Base-by-base conservation (phyloP, 1,284 basidiomycete species). In the Meira miltonrushii region DNA sequence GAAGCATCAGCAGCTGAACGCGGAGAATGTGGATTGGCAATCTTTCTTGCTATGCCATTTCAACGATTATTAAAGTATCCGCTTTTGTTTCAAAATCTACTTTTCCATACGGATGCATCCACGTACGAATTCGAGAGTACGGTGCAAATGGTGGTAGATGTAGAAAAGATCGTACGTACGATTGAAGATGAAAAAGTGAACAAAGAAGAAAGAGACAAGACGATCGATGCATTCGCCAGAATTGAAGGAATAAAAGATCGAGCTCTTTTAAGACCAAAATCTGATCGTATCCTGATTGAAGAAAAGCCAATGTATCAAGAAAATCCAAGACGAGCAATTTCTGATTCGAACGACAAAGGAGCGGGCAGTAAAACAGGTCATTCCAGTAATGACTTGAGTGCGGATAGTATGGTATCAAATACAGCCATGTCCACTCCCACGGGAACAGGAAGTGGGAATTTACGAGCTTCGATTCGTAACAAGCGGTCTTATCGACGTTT, bases 111-210 rank as follows among this genome's bases (percentile, higher is more conserved):
- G 9, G 94, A 97, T 73, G 92, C 94, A 0, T 93, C 91, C 66
- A 92, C 92, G 1, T 92, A 88, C 75, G 94, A 98, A 80, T 98
- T 96, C 75, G 94, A 98, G 77, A 90, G 88, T 71, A 95, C 92
- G 3, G 82, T 96, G 43, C 87, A 88, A 73, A 94, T 97, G 90
- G 92, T 96, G 0, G 90, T 92, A 23, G 92, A 96, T 77, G 90
- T 98, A 13, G 93, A 98, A 80, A 86, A 85, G 12, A 93, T 97
- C 67, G 92, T 98, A 44, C 85, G 93, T 51, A 90, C 88, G 58
- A 96, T 98, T 61, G 94, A 98, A 79, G 92, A 96, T 74, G 92
- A 97, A 80, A 97, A 97, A 83, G 89, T 92, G 54, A 88, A 89
- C 75, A 90, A 89, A 79, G 94, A 97, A 78, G 92, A 95, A 77